Percentiles rank a stretch among this genome's conserved stretches.
phyloP scores from a whole-genome alignment of 1,284 basidiomycete species.

The Volvariella surrecta region DNA sequence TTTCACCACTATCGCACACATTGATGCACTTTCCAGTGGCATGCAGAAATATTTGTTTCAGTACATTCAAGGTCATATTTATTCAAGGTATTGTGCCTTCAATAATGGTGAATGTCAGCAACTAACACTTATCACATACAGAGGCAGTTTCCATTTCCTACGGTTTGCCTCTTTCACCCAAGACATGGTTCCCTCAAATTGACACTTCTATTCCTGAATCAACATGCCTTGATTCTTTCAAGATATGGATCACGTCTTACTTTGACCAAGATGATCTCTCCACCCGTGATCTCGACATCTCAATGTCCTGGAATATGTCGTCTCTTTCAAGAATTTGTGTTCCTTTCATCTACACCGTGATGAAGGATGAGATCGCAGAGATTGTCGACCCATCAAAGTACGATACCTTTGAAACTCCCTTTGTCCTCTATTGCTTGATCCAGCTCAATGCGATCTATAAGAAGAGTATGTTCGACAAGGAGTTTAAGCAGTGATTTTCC shows the following conservation, averaged over 20 bases:
- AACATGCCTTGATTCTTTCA: slow-evolving; percentile 11
- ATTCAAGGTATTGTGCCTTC: too few species aligned
- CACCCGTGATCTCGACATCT: slow-evolving; percentile 18
- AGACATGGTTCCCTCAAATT: slow-evolving; percentile 7
- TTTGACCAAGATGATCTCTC: slow-evolving; percentile 25
- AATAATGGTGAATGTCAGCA: too few species aligned
- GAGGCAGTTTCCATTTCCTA: slow-evolving; percentile 18
- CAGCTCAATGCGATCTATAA: slow-evolving; percentile 5
- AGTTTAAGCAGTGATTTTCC: slow-evolving; percentile 11
- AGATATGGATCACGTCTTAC: slow-evolving; percentile 23
- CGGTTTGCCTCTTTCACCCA: slow-evolving; percentile 11
- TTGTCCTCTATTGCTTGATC: slow-evolving; percentile 5
- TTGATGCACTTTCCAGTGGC: slow-evolving; percentile 14
- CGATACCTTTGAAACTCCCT: slow-evolving; percentile 12
- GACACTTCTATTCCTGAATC: slow-evolving; percentile 14
- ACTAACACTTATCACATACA: too few species aligned
- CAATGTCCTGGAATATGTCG: slow-evolving; percentile 10
- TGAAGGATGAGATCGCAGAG: slow-evolving; percentile 4
- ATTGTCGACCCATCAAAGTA: slow-evolving; percentile 1
- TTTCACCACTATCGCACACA: slow-evolving; percentile 19
- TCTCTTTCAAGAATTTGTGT: slow-evolving; percentile 4
- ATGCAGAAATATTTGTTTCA: slow-evolving; percentile 13
- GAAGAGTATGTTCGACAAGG: slow-evolving; percentile 14
- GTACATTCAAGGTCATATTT: neutral
- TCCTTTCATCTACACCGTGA: slow-evolving; percentile 11